Conservation (phyloP, 2,329 filamentous ascomycete genomes). For the Leptographium procerum region DNA sequence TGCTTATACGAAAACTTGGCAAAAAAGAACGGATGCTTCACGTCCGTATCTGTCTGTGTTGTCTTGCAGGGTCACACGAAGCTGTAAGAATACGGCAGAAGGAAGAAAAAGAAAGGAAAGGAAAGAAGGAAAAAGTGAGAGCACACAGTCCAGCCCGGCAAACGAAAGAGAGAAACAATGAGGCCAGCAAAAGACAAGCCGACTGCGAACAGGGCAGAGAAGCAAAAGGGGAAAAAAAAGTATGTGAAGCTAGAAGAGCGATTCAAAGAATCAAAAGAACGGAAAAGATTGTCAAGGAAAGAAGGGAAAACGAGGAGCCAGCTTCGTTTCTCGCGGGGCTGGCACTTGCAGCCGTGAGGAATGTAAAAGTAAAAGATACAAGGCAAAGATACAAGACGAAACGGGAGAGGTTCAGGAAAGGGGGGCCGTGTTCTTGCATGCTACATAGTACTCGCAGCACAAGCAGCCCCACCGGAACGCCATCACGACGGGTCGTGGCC, state of each 20-base stretch:
- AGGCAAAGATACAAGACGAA: not conserved
- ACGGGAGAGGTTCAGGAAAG: not conserved
- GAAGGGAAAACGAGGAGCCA: not conserved
- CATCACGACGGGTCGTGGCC: not conserved
- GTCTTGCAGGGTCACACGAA: not conserved
- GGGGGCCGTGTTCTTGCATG: not conserved
- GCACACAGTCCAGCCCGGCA: not conserved
- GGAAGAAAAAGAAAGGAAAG: constrained; percentile 7
- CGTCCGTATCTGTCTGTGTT: not conserved
- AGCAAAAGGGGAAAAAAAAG: not conserved
- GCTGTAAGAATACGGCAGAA: not conserved
- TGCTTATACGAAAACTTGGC: not conserved
- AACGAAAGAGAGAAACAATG: not conserved
- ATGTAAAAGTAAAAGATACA: not conserved
- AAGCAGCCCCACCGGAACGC: not conserved
- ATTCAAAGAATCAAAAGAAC: not conserved
- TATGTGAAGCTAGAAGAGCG: not conserved
- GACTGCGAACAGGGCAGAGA: not conserved
- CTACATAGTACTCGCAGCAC: too few relatives aligned
- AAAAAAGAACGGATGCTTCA: not conserved
- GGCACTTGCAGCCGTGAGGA: not conserved
- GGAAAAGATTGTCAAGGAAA: not conserved
- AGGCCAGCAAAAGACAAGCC: not conserved
- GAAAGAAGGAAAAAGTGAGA: constrained; percentile 3
- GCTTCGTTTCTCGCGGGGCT: not conserved